phyloP scores from a whole-genome alignment of 148 eudicot genomes.

The Arbutus unedo region DNA sequence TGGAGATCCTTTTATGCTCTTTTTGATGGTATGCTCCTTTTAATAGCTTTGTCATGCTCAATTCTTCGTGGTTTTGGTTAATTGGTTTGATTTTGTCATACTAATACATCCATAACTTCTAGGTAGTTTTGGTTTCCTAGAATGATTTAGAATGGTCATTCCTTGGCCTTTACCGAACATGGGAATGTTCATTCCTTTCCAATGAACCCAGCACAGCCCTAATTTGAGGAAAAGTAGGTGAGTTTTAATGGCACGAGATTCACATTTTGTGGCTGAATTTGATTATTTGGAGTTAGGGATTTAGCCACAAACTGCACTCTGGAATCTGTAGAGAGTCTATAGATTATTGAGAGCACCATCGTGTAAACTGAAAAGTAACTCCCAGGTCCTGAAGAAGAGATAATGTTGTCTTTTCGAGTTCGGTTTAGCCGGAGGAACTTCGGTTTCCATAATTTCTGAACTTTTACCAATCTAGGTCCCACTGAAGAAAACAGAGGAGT shows the following conservation, averaged over 20 bases:
- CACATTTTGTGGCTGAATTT: background rate
- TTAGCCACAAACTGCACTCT: background rate
- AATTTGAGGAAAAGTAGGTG: background rate
- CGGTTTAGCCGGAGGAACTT: background rate
- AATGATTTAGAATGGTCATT: too few relatives aligned
- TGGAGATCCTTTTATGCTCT: background rate
- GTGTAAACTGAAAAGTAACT: background rate
- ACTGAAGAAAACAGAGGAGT: background rate
- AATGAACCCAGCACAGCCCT: too few relatives aligned
- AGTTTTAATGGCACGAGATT: background rate
- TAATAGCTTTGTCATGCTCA: background rate
- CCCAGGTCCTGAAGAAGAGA: background rate
- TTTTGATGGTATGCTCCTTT: background rate
- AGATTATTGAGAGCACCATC: background rate
- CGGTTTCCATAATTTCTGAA: background rate
- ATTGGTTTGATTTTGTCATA: background rate
- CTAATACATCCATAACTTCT: background rate
- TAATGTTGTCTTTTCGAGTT: conserved; percentile 4
- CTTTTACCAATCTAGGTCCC: background rate
- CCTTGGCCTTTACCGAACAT: too few relatives aligned
- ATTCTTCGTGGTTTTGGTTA: background rate
- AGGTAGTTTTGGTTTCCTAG: background rate
- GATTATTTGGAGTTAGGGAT: background rate
- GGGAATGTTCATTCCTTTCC: too few relatives aligned
- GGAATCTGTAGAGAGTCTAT: background rate